Evolutionary conservation across 768 basidiomycete genomes (phyloP).

Genomic region (Lentinus tigrinus): DNA sequence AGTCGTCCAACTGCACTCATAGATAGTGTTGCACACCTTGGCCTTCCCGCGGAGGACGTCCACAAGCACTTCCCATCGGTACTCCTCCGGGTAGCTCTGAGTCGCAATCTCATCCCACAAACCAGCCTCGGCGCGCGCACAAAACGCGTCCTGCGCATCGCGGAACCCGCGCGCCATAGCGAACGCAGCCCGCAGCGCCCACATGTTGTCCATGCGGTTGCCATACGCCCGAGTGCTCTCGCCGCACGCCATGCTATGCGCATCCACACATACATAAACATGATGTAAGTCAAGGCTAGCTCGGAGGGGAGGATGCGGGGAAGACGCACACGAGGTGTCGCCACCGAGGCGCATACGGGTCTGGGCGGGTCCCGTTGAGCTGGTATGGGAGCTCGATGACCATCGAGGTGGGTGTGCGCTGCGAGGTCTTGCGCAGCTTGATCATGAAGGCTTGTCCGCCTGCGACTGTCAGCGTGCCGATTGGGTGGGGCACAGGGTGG

Average conservation of each 20-base stretch:
- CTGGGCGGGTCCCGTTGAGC: constrained; percentile 46
- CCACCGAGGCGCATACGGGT: constrained; percentile 55
- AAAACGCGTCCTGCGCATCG: constrained; percentile 69
- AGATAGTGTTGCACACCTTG: constrained; percentile 48
- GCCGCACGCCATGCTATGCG: constrained; percentile 38
- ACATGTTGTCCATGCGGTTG: constrained; percentile 74
- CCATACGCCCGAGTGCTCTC: constrained; percentile 37
- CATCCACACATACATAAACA: background rate
- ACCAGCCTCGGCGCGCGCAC: constrained; percentile 54
- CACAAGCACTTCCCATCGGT: constrained; percentile 72
- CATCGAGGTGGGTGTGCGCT: constrained; percentile 78
- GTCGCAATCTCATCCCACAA: constrained; percentile 36
- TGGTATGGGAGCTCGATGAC: constrained; percentile 78
- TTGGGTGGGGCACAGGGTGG: background rate
- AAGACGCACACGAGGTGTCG: constrained; percentile 72
- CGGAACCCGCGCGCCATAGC: constrained; percentile 69
- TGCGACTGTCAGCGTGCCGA: constrained; percentile 25
- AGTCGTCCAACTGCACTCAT: background rate
- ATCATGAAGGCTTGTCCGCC: constrained; percentile 88
- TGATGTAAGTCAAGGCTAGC: background rate
- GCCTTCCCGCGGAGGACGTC: constrained; percentile 86
- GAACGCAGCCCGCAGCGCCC: constrained; percentile 80
- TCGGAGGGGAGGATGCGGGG: background rate
- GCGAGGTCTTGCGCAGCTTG: constrained; percentile 76
- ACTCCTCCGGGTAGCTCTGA: constrained; percentile 63